Conservation (phyloP, 495 filamentous ascomycete species). For the Hapsidospora chrysogenum region DNA sequence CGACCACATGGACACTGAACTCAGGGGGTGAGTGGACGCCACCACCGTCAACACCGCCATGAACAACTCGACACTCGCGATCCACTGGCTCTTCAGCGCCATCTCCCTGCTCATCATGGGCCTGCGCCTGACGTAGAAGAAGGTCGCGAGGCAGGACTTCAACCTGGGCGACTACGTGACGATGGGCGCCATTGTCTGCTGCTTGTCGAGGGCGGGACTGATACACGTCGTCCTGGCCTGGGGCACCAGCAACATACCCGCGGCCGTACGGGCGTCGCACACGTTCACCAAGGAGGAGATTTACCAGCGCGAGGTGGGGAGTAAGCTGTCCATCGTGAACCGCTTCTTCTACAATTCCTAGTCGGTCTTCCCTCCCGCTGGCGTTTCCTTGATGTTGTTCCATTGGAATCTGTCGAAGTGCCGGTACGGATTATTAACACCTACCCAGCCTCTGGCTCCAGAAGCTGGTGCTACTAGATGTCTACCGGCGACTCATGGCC, state of each 20-base stretch:
- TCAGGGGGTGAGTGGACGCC: too few species aligned
- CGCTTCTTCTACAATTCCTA: constrained; percentile 18
- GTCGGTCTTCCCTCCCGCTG: constrained; percentile 8
- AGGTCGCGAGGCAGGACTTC: constrained; percentile 9
- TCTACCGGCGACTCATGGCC: background rate
- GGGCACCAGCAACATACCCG: constrained; percentile 18
- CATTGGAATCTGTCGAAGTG: too few species aligned
- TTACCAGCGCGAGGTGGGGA: constrained; percentile 14
- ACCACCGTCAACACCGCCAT: too few species aligned
- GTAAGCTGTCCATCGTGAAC: constrained; percentile 14
- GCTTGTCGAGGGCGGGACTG: constrained; percentile 11
- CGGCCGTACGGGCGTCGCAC: constrained; percentile 5
- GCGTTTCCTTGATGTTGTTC: background rate
- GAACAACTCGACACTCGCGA: constrained; percentile 13
- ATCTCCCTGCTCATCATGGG: constrained; percentile 10
- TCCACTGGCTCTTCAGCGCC: constrained; percentile 16
- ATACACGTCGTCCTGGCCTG: constrained; percentile 17
- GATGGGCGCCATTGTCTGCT: constrained; percentile 11
- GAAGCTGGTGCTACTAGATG: constrained; percentile 1
- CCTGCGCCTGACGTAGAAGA: constrained; percentile 11
- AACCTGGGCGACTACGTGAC: constrained; percentile 15
- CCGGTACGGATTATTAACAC: too few species aligned
- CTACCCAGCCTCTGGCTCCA: constrained; percentile 4
- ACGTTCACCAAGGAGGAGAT: constrained; percentile 14
- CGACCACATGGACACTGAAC: too few species aligned